These are phyloP conservation scores for Penicillium cataractarum DNA, from an alignment of 495 filamentous ascomycete species.

Conservation along the genomic window DNA sequence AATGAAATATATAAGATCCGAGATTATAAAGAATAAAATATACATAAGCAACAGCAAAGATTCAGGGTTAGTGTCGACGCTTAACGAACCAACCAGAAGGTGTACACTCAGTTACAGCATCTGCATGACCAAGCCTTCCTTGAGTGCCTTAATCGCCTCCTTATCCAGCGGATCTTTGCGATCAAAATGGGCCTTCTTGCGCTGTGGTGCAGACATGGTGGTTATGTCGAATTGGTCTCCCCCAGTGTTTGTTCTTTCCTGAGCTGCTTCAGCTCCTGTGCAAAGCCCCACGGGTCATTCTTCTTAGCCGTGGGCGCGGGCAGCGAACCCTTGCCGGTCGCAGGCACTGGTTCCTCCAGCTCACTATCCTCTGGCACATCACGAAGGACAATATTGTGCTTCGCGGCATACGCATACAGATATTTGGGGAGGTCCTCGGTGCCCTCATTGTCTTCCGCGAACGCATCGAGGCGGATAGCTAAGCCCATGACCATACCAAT, in stretches of 20 bases:
- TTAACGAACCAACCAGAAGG: neutral
- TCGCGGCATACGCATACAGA: slow-evolving; percentile 6
- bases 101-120: neutral
- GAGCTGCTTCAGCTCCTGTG: slow-evolving; percentile 14
- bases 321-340: slow-evolving; percentile 16
- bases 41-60: neutral
- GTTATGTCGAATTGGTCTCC: slow-evolving; percentile 33
- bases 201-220: slow-evolving; percentile 22
- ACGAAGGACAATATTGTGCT: slow-evolving; percentile 7
- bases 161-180: slow-evolving; percentile 27
- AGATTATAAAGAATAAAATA: neutral
- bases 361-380: neutral
- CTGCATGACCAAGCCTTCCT: slow-evolving; percentile 28
- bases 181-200: slow-evolving; percentile 25
- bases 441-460: neutral
- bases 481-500: slow-evolving; percentile 34
- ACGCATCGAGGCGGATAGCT: slow-evolving; percentile 1
- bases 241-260: slow-evolving; percentile 10
- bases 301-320: slow-evolving; percentile 14
- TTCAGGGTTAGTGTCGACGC: neutral
- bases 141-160: slow-evolving; percentile 24
- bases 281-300: slow-evolving; percentile 30
- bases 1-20: too few relatives aligned
- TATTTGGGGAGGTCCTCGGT: slow-evolving; percentile 1
- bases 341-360: neutral